Base-by-base conservation (phyloP, 345 rosid species). In the Eucalyptus victrix region DNA sequence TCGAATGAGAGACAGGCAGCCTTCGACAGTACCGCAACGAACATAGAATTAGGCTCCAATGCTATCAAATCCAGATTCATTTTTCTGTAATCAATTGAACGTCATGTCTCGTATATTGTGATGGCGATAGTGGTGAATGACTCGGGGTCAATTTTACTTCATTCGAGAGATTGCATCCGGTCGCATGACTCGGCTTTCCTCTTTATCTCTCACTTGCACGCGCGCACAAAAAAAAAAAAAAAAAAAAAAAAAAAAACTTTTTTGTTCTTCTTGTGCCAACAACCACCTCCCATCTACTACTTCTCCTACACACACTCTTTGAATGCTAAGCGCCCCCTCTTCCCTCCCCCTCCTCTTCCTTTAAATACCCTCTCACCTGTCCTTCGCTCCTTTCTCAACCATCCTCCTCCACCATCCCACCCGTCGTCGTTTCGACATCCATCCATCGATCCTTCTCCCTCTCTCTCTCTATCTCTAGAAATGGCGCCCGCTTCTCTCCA, bases 401-500 rank as follows among this genome's bases (percentile, higher is more conserved):
- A 11, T 80, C 49, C 24, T n/a, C n/a, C n/a, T 56, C 89, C n/a
- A 3, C n/a, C 67, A 9, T 9, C 34, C 19, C 24, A 2, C 32
- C 67, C 86, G 28, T 8, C 34, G 69, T 62, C 65, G 51, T 23
- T 15, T 32, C 26, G 21, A 6, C 23, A 10, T 56, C 44, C 54
- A 17, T 51, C 54, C 1, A 53, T 53, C 26, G 58, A 53, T 53
- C 8, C 7, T 15, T n/a, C n/a, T n/a, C n/a, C n/a, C 16, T 58
- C 45, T 12, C 19, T 86, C 21, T 32, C 49, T 40, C 49, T 19
- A 5, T 54, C 49, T 87, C 58, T 24, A 37, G 83, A 42, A 67
- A 95, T 95, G 96, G 95, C 94, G 6, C 92, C 95, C 13, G 90
- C 94, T 89, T 50, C 91, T 87, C 67, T 89, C 62, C 17, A 69